Evolutionary conservation across 1,284 basidiomycete genomes (phyloP).

Genomic region (Boletus sp.): DNA sequence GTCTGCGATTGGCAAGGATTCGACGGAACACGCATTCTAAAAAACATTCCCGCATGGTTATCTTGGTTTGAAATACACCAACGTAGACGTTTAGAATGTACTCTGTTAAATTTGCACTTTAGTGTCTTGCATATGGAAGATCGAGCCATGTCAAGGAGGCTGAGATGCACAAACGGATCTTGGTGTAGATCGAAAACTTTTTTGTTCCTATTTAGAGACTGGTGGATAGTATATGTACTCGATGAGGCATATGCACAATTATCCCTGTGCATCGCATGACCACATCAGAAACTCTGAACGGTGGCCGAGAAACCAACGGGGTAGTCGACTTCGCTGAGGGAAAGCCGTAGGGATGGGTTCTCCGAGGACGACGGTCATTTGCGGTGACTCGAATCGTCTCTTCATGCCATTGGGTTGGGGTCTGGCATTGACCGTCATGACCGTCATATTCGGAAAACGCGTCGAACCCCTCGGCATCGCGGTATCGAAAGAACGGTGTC

Average conservation of each 20-base stretch:
- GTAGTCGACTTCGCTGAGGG: slow-evolving; percentile 8
- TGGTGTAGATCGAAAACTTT: slow-evolving; percentile 10
- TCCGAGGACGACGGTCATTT: slow-evolving; percentile 19
- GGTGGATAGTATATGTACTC: background rate
- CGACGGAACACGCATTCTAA: slow-evolving; percentile 80
- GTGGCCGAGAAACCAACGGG: background rate
- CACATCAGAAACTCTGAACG: background rate
- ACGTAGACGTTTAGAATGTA: slow-evolving; percentile 7
- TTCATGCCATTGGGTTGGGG: slow-evolving; percentile 6
- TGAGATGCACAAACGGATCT: slow-evolving; percentile 17
- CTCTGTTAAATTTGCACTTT: slow-evolving; percentile 2
- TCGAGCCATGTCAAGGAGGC: slow-evolving; percentile 11
- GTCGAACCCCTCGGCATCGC: slow-evolving; percentile 2
- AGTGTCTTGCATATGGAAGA: slow-evolving; percentile 4
- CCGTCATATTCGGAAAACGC: slow-evolving; percentile 8
- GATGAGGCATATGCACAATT: slow-evolving; percentile 2
- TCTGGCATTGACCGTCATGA: slow-evolving; percentile 3
- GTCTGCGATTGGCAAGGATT: slow-evolving; percentile 76
- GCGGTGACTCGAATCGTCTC: background rate
- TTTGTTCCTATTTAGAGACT: slow-evolving; percentile 1
- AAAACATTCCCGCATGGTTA: slow-evolving; percentile 20
- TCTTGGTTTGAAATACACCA: background rate
- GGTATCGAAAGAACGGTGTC: background rate
- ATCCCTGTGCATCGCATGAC: background rate
- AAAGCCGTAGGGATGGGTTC: slow-evolving; percentile 5